Conservation (phyloP, 2,329 filamentous ascomycete genomes). For the Microsporum ferrugineum region DNA sequence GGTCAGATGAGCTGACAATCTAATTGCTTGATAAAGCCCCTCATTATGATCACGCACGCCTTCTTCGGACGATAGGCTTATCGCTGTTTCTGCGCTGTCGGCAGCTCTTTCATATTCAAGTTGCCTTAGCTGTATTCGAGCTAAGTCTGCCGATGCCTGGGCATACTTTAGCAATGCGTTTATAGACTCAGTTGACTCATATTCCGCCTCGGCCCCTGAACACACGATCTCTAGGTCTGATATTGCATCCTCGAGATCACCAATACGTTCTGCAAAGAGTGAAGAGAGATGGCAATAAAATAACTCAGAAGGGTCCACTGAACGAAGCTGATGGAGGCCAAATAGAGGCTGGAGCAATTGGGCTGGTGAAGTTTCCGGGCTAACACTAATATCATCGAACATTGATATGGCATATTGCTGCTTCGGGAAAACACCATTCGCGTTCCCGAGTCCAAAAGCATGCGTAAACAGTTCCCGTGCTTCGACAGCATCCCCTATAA, state of each 20-base stretch:
- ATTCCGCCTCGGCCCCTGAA: conserved; percentile 61
- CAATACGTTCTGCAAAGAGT: conserved; percentile 69
- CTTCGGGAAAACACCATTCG: conserved; percentile 60
- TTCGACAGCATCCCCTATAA: conserved; percentile 63
- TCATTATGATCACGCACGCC: conserved; percentile 51
- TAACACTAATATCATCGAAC: conserved; percentile 65
- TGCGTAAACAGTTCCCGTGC: conserved; percentile 81
- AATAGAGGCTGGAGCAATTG: conserved; percentile 75
- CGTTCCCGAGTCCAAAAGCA: conserved; percentile 82
- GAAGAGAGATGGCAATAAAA: conserved; percentile 66
- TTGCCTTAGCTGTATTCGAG: conserved; percentile 66
- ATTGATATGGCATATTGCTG: conserved; percentile 67
- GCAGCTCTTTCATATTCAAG: conserved; percentile 56
- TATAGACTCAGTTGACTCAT: conserved; percentile 69
- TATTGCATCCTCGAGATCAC: conserved; percentile 55
- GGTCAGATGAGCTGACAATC: conserved; percentile 75
- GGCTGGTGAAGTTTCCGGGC: conserved; percentile 33
- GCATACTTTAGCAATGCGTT: conserved; percentile 64
- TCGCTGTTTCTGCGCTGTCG: conserved; percentile 67
- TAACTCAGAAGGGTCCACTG: conserved; percentile 58
- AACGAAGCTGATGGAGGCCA: conserved; percentile 68
- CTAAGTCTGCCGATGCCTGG: conserved; percentile 74
- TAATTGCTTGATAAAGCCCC: conserved; percentile 56
- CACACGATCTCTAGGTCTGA: conserved; percentile 56
- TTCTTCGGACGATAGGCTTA: conserved; percentile 64